Conservation (phyloP, 208 protist genomes). For the Wallacemonas collosoma region DNA sequence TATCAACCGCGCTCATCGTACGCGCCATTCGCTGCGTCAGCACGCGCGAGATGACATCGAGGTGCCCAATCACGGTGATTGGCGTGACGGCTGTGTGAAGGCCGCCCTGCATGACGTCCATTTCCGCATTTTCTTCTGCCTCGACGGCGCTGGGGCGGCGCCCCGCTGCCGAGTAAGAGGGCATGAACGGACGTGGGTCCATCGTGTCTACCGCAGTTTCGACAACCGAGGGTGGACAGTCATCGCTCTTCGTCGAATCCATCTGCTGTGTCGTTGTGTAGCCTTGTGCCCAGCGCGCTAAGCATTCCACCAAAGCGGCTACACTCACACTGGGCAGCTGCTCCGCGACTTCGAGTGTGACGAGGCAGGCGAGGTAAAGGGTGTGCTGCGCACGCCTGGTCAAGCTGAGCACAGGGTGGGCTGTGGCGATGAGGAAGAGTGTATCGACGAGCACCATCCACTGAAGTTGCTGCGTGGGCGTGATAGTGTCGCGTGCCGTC, state of each 20-base stretch:
- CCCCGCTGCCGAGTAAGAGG: background rate
- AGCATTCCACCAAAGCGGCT: constrained; percentile 40
- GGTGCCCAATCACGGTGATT: constrained; percentile 44
- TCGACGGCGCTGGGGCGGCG: background rate
- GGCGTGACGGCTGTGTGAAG: constrained; percentile 28
- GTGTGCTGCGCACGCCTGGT: constrained; percentile 22
- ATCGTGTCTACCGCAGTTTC: background rate
- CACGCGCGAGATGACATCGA: constrained; percentile 49
- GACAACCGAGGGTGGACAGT: background rate
- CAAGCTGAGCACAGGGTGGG: constrained; percentile 1
- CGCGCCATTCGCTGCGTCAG: constrained; percentile 41
- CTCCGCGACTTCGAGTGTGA: constrained; percentile 51
- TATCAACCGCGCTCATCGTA: constrained; percentile 17
- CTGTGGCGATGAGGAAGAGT: background rate
- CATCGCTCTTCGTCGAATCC: background rate
- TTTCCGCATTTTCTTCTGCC: background rate
- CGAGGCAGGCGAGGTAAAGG: constrained; percentile 49
- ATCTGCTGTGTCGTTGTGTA: constrained; percentile 26
- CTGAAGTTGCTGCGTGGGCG: constrained; percentile 4
- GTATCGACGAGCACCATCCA: constrained; percentile 15
- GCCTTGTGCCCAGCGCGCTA: constrained; percentile 52
- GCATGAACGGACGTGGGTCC: constrained; percentile 8
- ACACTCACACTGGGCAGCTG: constrained; percentile 46
- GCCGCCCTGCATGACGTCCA: constrained; percentile 25
- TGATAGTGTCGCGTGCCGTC: background rate